Evolutionary conservation across 345 rosid genomes (phyloP).

Genomic region (Clarkia xantiana): DNA sequence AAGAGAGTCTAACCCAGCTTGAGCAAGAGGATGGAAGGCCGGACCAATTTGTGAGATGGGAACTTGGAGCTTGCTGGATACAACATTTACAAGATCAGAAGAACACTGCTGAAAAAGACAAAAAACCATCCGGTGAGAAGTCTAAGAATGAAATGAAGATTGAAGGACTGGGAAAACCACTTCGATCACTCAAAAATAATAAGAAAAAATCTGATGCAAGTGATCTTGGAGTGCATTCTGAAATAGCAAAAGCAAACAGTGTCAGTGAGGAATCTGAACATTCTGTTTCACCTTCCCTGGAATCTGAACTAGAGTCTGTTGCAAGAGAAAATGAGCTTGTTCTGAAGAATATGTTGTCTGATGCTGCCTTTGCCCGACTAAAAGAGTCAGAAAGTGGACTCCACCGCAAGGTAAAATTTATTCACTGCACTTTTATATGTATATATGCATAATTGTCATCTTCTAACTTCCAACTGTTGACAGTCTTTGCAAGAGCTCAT

Average conservation of each 20-base stretch:
- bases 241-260: conserved; percentile 24
- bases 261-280: conserved; percentile 25
- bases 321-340: conserved; percentile 40
- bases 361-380: conserved; percentile 63
- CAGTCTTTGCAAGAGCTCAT: conserved; percentile 83
- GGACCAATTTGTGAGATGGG: conserved; percentile 79
- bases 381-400: conserved; percentile 90
- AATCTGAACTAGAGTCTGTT: conserved; percentile 37
- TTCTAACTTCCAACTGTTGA: conserved; percentile 18
- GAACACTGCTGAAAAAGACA: conserved; percentile 62
- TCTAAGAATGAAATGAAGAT: conserved; percentile 76
- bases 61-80: conserved; percentile 98
- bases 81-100: conserved; percentile 90
- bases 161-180: conserved; percentile 94
- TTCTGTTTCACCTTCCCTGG: conserved; percentile 23
- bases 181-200: conserved; percentile 60
- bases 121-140: conserved; percentile 53
- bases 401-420: conserved; percentile 54
- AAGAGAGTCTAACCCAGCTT: conserved; percentile 72
- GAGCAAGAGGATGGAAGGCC: conserved; percentile 42
- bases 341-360: conserved; percentile 48
- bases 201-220: conserved; percentile 53
- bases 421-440: conserved; percentile 7
- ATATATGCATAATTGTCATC: conserved; percentile 3
- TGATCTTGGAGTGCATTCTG: conserved; percentile 21